Conservation (phyloP, 306 rosid species). For the Fragaria nilgerrensis region DNA sequence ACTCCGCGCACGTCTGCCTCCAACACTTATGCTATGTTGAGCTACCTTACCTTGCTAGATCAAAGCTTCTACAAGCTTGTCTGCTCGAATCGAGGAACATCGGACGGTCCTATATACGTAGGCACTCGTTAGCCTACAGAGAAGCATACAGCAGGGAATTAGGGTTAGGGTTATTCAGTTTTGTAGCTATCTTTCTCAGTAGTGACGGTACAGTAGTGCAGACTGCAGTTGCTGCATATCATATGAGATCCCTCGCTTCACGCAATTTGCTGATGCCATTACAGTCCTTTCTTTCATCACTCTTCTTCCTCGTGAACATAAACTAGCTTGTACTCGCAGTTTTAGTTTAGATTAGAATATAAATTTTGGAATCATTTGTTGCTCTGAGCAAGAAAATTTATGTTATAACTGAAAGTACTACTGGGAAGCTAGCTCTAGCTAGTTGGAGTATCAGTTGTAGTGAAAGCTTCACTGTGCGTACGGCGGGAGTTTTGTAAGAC, state of each 20-base stretch:
- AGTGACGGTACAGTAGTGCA: neutral
- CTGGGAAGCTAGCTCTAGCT: neutral
- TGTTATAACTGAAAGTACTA: neutral
- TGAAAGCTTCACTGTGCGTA: neutral
- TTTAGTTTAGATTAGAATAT: neutral
- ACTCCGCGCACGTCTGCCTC: neutral
- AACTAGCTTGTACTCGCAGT: neutral
- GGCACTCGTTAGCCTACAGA: neutral
- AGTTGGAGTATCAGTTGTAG: neutral
- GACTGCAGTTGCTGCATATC: neutral
- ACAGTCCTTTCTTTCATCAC: slow-evolving; percentile 12
- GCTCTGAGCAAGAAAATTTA: neutral
- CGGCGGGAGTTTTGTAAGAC: neutral
- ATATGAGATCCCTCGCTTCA: slow-evolving; percentile 17
- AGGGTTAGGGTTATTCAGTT: neutral
- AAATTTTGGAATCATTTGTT: neutral
- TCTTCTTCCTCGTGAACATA: neutral
- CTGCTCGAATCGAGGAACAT: neutral
- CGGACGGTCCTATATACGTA: slow-evolving; percentile 8
- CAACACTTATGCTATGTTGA: neutral
- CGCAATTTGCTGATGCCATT: slow-evolving; percentile 30
- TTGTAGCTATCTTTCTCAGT: neutral
- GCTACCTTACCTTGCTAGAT: neutral
- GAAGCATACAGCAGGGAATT: neutral
- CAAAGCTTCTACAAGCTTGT: neutral